A percentile compares a stretch with the other conserved stretches of the same genome.
Conservation (phyloP, 768 basidiomycete species). For the Naganishia randhawae region DNA sequence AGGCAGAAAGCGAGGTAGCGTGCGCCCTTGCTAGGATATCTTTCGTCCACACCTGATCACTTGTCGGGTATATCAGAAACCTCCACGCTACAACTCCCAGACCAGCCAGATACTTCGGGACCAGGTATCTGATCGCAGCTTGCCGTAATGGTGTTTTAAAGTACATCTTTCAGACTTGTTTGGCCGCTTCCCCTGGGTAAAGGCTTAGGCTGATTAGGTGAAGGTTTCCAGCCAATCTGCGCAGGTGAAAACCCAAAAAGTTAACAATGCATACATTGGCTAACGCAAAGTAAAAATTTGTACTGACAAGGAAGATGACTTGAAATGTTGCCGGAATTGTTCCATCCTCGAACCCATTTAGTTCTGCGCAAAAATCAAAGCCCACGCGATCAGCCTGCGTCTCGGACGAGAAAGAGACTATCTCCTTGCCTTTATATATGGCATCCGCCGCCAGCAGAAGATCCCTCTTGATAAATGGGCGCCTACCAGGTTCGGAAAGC, state of each 20-base stretch:
- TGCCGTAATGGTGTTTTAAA: too few species aligned
- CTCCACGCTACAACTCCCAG: too few species aligned
- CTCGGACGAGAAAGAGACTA: neutral
- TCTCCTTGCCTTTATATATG: slow-evolving; percentile 75
- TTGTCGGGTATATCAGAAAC: too few species aligned
- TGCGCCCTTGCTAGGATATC: too few species aligned
- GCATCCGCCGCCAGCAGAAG: slow-evolving; percentile 85
- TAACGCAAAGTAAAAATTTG: neutral
- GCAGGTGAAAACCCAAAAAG: neutral
- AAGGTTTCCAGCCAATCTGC: slow-evolving; percentile 81
- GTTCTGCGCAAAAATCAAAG: slow-evolving; percentile 57
- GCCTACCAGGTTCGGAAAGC: slow-evolving; percentile 53
- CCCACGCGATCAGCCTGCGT: neutral
- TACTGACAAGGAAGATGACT: slow-evolving; percentile 80
- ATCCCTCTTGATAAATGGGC: slow-evolving; percentile 70
- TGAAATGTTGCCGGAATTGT: slow-evolving; percentile 92
- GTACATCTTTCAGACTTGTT: slow-evolving; percentile 62
- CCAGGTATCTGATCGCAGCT: too few species aligned
- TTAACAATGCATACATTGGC: neutral
- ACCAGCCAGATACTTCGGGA: too few species aligned
- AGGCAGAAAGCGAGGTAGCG: too few species aligned
- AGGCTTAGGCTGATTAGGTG: slow-evolving; percentile 63
- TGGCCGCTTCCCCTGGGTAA: slow-evolving; percentile 63
- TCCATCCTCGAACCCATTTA: slow-evolving; percentile 80
- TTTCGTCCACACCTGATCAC: too few species aligned